Evolutionary conservation across 164 flowering plant genomes (phyloP).

Genomic region (Chimonanthus salicifolius): DNA sequence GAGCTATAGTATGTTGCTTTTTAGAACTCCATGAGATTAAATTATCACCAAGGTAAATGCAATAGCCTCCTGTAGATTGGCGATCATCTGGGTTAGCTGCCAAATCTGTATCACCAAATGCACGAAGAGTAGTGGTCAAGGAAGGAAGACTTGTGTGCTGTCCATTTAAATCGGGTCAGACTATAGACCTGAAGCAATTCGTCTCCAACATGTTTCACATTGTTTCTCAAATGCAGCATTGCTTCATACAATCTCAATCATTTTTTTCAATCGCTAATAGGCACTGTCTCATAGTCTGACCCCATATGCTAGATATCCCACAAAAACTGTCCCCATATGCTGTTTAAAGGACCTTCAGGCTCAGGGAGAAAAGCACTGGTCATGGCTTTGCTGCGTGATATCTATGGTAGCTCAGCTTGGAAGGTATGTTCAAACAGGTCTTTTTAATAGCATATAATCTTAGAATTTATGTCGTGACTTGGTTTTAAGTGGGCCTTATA

Average conservation of each 20-base stretch:
- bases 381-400: conserved; percentile 56
- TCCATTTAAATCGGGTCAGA: not conserved
- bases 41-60: too few relatives aligned
- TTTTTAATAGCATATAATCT: not conserved
- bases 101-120: too few relatives aligned
- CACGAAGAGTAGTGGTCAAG: too few relatives aligned
- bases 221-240: not conserved
- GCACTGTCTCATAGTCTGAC: not conserved
- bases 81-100: too few relatives aligned
- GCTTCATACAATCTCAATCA: not conserved
- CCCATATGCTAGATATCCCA: conserved; percentile 26
- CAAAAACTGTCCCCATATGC: conserved; percentile 44
- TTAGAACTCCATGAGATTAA: too few relatives aligned
- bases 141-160: not conserved
- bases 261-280: not conserved
- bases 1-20: too few relatives aligned
- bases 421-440: conserved; percentile 38
- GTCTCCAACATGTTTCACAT: not conserved
- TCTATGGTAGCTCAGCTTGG: conserved; percentile 50
- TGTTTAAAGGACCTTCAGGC: conserved; percentile 68
- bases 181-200: not conserved
- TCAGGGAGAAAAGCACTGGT: conserved; percentile 59
- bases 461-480: not conserved
- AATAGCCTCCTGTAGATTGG: too few relatives aligned
- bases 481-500: too few relatives aligned